These are phyloP conservation scores for Candida taoyuanica DNA, from an alignment of 805 yeast species.

Conservation along the genomic window DNA sequence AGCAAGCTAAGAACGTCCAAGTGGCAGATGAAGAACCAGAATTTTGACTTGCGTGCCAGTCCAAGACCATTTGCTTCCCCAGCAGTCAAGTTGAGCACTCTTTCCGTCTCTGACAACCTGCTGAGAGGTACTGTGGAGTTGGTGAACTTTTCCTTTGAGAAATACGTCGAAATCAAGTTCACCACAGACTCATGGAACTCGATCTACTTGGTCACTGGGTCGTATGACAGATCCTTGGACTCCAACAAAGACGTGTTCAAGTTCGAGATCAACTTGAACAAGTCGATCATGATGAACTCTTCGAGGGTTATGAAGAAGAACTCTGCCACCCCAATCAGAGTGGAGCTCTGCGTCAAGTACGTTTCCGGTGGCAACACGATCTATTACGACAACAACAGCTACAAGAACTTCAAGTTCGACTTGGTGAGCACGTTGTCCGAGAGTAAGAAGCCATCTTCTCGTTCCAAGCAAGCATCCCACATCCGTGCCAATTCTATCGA, in stretches of 20 bases:
- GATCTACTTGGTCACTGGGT: conserved; percentile 36
- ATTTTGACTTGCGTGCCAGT: conserved; percentile 17
- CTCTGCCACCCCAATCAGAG: conserved; percentile 21
- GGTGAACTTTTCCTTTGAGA: conserved; percentile 35
- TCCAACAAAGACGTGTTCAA: conserved; percentile 39
- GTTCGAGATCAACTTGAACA: conserved; percentile 42
- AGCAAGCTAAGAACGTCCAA: conserved; percentile 11
- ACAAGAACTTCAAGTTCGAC: conserved; percentile 35
- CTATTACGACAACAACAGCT: conserved; percentile 39
- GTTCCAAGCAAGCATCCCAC: neutral
- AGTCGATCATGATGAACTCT: conserved; percentile 18
- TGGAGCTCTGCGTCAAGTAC: conserved; percentile 36
- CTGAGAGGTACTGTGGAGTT: conserved; percentile 38
- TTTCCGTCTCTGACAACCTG: conserved; percentile 37
- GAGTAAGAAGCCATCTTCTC: conserved; percentile 1
- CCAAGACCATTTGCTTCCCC: conserved; percentile 20
- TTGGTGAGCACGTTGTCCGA: conserved; percentile 16
- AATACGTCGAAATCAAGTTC: conserved; percentile 40
- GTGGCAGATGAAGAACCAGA: conserved; percentile 18
- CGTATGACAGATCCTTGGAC: conserved; percentile 23
- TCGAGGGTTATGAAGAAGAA: conserved; percentile 9
- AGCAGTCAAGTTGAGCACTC: conserved; percentile 34
- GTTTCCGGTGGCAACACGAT: conserved; percentile 26
- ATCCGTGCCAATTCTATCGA: conserved; percentile 11
- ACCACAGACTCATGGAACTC: conserved; percentile 48